Base-by-base conservation (phyloP, 179 eudicot genomes). In the Silene coronaria region DNA sequence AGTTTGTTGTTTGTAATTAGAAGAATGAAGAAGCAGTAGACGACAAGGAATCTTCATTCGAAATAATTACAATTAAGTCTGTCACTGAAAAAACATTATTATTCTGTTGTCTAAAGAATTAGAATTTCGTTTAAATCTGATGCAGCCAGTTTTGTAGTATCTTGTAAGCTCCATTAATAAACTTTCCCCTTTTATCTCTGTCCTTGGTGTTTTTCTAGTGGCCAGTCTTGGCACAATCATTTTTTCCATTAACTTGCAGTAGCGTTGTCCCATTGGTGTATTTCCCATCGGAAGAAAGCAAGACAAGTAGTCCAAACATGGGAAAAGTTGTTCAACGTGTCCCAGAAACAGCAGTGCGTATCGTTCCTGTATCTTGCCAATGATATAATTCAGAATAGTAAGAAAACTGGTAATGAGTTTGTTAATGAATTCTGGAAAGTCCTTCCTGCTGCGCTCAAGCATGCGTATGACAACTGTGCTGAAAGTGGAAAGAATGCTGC, bases 341-440 rank as follows among this genome's bases (percentile, higher is more conserved):
- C 92, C 45, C 87, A 85, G 76, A 82, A 86, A 60, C 92, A 92
- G 57, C 93, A 87, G 78, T 87, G 86, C 16, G 86, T 92, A 71
- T 84, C 96, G 42, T 85, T 90, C 80, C 88, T 94, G 17, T 90
- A 85, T 83, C 85, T 94, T 84, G 87, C 98, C 58, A 94, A 94
- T 88, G 98, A 94, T 75, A 94, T 94, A 76, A 78, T 94, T 80
- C 98, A 94, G 84, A 94, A 94, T 82, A 94, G 97, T 77, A 85
- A 96, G 83, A 89, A 92, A 78, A 92, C 86, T 80, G 98, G 98
- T 67, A 89, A 85, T 55, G 98, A 94, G 80, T 94, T 88, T 88
- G 96, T 94, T 72, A 94, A 92, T 81, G 98, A 94, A 76, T 94
- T 94, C 76, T 94, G 96, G 98, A 94, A 94, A 86, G 91, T 92